phyloP scores from a whole-genome alignment of 2,329 filamentous ascomycete genomes.

The Fusarium marasasianum region DNA sequence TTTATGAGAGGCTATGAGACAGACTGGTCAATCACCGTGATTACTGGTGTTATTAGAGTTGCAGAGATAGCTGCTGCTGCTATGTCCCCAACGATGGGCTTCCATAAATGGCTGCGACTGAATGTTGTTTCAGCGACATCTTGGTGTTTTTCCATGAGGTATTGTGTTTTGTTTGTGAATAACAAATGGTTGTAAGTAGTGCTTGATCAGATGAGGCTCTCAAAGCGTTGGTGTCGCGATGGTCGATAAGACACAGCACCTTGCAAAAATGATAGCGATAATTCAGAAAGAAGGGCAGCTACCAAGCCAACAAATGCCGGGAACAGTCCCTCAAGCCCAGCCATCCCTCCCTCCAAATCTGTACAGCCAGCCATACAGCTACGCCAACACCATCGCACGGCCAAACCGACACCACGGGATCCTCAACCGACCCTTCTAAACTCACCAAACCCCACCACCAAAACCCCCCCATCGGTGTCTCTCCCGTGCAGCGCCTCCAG shows the following conservation, averaged over 20 bases:
- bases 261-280: neutral
- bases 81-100: slow-evolving; percentile 36
- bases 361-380: neutral
- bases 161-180: fast-evolving
- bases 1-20: neutral
- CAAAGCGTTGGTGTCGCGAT: neutral
- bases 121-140: slow-evolving; percentile 1
- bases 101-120: slow-evolving; percentile 21
- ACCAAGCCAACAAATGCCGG: neutral
- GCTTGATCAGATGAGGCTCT: neutral
- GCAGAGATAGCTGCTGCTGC: slow-evolving; percentile 42
- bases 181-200: neutral
- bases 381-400: neutral
- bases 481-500: neutral
- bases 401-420: slow-evolving; percentile 9
- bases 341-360: neutral
- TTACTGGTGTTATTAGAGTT: slow-evolving; percentile 41
- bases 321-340: neutral
- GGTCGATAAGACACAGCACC: neutral
- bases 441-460: neutral
- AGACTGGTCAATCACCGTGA: slow-evolving; percentile 44
- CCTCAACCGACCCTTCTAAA: neutral
- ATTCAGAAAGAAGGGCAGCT: neutral
- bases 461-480: neutral
- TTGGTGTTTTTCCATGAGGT: slow-evolving; percentile 28